Conservation (phyloP, 371 early-diverging fungal species). For the Mortierella sp. region DNA sequence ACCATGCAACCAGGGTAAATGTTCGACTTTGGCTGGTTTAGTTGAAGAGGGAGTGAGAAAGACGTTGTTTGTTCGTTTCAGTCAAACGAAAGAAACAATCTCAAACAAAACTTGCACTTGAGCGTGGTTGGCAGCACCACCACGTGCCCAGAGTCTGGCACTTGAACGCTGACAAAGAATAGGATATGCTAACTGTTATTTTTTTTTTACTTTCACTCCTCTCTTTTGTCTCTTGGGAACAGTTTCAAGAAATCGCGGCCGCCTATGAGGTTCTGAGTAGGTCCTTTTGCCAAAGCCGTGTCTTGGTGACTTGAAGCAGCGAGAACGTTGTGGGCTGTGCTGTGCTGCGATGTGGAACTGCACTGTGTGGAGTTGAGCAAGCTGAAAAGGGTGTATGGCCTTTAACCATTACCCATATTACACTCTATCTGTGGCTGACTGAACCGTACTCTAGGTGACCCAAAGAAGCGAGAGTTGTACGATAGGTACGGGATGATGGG, state of each 20-base stretch:
- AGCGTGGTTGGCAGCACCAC: no score
- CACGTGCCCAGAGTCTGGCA: no score
- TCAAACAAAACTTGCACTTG: no score
- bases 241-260: conserved; percentile 83
- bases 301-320: background rate
- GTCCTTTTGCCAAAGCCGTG: background rate
- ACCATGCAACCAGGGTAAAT: conserved; percentile 44
- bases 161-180: no score
- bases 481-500: conserved; percentile 93
- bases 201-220: background rate
- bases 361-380: background rate
- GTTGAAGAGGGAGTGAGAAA: background rate
- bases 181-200: no score
- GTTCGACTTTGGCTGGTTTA: background rate
- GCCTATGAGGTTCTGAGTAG: conserved; percentile 83
- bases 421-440: background rate
- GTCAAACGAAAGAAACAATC: no score
- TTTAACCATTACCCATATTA: background rate
- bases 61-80: no score
- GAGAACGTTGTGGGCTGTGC: background rate
- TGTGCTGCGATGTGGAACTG: no score
- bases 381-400: no score
- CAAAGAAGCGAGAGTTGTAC: conserved; percentile 84
- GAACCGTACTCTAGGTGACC: conserved; percentile 75
- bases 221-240: background rate